These are phyloP conservation scores for Vanrija pseudolonga DNA, from an alignment of 1,284 basidiomycete genomes.

Conservation along the genomic window DNA sequence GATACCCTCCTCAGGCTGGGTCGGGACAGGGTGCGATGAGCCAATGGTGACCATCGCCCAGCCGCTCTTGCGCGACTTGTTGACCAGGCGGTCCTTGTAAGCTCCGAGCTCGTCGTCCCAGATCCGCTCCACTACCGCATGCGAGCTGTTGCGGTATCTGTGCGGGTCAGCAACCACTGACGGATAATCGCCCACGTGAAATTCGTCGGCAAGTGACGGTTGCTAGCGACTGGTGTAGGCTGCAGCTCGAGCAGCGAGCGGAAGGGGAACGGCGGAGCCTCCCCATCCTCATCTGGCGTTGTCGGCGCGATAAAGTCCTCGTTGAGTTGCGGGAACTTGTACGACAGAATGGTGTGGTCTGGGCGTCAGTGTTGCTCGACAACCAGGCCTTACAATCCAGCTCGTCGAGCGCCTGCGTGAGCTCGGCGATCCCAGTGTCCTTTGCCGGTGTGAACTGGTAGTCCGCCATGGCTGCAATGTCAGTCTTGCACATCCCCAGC, in stretches of 20 bases:
- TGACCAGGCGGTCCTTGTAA: conserved; percentile 29
- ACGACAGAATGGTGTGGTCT: conserved; percentile 71
- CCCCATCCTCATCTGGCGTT: conserved; percentile 15
- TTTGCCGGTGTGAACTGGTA: conserved; percentile 76
- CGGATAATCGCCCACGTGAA: conserved; percentile 25
- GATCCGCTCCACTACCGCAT: conserved; percentile 26
- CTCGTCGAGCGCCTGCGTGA: conserved; percentile 67
- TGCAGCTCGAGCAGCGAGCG: conserved; percentile 37
- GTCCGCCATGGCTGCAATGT: conserved; percentile 74
- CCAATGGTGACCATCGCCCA: conserved; percentile 24
- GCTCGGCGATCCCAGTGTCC: conserved; percentile 63
- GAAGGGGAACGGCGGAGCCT: conserved; percentile 11
- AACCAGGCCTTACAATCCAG: conserved; percentile 64
- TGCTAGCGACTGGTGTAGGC: conserved; percentile 35
- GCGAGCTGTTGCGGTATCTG: conserved; percentile 24
- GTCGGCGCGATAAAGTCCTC: conserved; percentile 55
- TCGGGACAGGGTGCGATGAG: conserved; percentile 54
- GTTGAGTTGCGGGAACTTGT: conserved; percentile 62
- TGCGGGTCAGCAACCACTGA: neutral
- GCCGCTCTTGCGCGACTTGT: conserved; percentile 25
- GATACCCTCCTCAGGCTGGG: conserved; percentile 57
- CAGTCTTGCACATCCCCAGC: neutral
- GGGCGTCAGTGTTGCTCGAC: neutral
- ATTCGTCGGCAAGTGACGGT: conserved; percentile 25
- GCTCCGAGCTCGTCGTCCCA: conserved; percentile 33